Percentiles rank a stretch among this genome's conserved stretches.
phyloP scores from a whole-genome alignment of 345 rosid genomes.

The Triadica sebifera region DNA sequence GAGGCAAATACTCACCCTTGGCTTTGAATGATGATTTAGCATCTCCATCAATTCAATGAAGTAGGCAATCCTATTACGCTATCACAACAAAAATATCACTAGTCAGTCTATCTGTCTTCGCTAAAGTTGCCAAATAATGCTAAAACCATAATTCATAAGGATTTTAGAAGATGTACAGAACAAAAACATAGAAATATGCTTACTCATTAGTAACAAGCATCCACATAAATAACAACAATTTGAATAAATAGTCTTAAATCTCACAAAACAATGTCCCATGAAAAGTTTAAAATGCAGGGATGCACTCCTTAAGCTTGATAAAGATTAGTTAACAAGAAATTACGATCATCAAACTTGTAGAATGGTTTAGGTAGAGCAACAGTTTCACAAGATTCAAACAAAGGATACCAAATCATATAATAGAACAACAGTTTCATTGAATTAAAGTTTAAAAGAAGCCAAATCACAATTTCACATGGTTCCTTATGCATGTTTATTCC shows the following conservation, averaged over 20 bases:
- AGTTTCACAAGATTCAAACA: neutral
- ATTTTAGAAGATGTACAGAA: neutral
- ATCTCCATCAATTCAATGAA: slow-evolving; percentile 90
- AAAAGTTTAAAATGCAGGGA: no score
- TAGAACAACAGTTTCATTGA: neutral
- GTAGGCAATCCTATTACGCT: slow-evolving; percentile 82
- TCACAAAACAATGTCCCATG: neutral
- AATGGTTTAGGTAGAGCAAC: neutral
- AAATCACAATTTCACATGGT: neutral
- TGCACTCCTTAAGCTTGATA: no score
- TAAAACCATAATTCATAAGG: neutral
- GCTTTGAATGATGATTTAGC: slow-evolving; percentile 83
- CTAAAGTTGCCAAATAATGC: neutral
- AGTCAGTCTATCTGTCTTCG: slow-evolving; percentile 22
- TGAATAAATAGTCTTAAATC: neutral
- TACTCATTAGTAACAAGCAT: neutral
- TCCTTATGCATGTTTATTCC: neutral
- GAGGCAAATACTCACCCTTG: slow-evolving; percentile 45
- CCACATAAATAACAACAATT: neutral
- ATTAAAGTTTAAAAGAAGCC: neutral
- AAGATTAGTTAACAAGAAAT: no score
- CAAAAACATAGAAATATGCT: neutral
- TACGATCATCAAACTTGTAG: neutral
- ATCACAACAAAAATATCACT: slow-evolving; percentile 5
- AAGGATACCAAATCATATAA: neutral